Base-by-base conservation (phyloP, 2,329 filamentous ascomycete genomes). In the Aspergillus costaricaensis region DNA sequence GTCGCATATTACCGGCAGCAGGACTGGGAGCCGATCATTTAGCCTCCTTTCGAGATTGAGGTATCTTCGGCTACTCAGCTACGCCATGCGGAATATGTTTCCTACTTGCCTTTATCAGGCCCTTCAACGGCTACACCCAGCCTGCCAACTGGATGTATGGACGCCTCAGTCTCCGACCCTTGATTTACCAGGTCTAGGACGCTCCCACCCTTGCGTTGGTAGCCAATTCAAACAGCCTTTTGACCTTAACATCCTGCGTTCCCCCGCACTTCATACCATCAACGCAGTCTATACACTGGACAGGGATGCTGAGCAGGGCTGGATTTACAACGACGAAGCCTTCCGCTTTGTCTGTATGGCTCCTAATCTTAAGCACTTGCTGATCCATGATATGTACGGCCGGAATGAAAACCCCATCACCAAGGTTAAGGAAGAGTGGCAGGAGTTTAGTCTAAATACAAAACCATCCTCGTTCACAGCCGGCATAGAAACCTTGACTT, bases 111-210 rank as follows among this genome's bases (percentile, higher is more conserved):
- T 63, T 4, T 19, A 19, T 6, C n/a, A 60, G 1, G 44, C 57
- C 12, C 25, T 64, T 2, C 32, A 23, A 10, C 30, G 27, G 6
- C 7, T 38, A 38, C 62, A 64, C 23, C 57, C 62, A 1, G 14
- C 9, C 0, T 64, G 62, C 25, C 19, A 12, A 5, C 3, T 64
- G 1, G 21, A 61, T 19, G 32, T 62, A 2, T 60, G 59, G 57
- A 41, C 7, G 1, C 15, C 19, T 15, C 62, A 64, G 27, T 25
- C n/a, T 5, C 47, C 43, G 14, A 25, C n/a, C 10, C 21, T 57
- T 5, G 41, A 56, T 17, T 7, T 30, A 1, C 25, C 21, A 0
- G 49, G 49, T 8, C 5, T 52, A 25, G 49, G 30, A 14, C 49
- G 30, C 6, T n/a, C 14, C 4, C n/a, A n/a, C 19, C 8, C 9